These are phyloP conservation scores for Pseudopyricularia javanii DNA, from an alignment of 2,329 filamentous ascomycete species.

Conservation along the genomic window DNA sequence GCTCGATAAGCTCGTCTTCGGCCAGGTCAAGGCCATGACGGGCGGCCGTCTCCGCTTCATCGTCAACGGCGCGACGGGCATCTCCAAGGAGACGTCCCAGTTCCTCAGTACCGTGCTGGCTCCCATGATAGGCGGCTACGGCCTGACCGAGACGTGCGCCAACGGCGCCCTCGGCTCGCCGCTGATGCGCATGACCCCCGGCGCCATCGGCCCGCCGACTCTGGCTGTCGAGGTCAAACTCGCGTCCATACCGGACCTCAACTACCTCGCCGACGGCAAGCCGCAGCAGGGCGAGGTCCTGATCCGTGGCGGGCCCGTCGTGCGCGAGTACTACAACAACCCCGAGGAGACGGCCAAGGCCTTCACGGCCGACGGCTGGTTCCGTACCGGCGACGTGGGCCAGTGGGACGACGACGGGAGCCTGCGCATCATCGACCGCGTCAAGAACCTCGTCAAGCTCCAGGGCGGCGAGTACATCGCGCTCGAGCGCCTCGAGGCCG, in stretches of 20 bases:
- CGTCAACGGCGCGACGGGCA: conserved; percentile 87
- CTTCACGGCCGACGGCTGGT: conserved; percentile 81
- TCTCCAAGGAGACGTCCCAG: conserved; percentile 74
- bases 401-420: conserved; percentile 75
- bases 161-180: conserved; percentile 77
- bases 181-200: conserved; percentile 68
- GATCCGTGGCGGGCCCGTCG: conserved; percentile 68
- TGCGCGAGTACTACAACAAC: conserved; percentile 72
- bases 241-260: conserved; percentile 80
- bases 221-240: conserved; percentile 78
- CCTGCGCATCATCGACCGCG: conserved; percentile 79
- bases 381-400: conserved; percentile 92
- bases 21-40: conserved; percentile 80
- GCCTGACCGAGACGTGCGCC: conserved; percentile 83
- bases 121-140: conserved; percentile 91
- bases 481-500: conserved; percentile 85
- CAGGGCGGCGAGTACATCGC: conserved; percentile 94
- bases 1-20: conserved; percentile 77
- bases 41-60: conserved; percentile 80
- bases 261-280: conserved; percentile 62
- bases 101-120: conserved; percentile 89
- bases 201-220: conserved; percentile 66
- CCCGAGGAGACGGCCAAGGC: conserved; percentile 72
- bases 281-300: conserved; percentile 88
- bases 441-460: conserved; percentile 98